Conservation (phyloP, 2,329 filamentous ascomycete genomes). For the Elsinoe ampelina region DNA sequence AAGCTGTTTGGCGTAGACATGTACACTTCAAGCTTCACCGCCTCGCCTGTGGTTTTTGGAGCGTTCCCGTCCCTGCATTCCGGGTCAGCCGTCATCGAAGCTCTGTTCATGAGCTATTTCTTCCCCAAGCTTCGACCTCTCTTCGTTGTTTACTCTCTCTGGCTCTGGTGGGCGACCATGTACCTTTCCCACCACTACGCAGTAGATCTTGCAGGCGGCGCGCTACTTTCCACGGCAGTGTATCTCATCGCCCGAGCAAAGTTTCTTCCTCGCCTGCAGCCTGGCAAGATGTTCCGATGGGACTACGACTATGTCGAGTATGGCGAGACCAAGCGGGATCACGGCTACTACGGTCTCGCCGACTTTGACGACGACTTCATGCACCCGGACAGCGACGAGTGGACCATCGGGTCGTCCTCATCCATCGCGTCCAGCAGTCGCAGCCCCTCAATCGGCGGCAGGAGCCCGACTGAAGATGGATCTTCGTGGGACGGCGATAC, state of each 20-base stretch:
- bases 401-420: conserved; percentile 79
- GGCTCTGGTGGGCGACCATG: conserved; percentile 99
- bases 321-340: conserved; percentile 49
- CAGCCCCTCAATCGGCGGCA: conserved; percentile 43
- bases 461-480: conserved; percentile 47
- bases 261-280: conserved; percentile 73
- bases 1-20: conserved; percentile 82
- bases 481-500: conserved; percentile 50
- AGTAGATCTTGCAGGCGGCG: conserved; percentile 81
- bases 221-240: conserved; percentile 51
- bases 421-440: conserved; percentile 58
- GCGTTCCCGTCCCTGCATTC: conserved; percentile 92
- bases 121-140: conserved; percentile 75
- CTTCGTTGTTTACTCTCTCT: conserved; percentile 75
- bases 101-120: conserved; percentile 84
- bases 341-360: conserved; percentile 46
- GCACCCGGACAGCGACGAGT: conserved; percentile 67
- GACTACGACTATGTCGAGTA: conserved; percentile 90
- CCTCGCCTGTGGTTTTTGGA: conserved; percentile 84
- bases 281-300: conserved; percentile 82
- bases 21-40: conserved; percentile 86
- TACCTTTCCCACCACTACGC: conserved; percentile 97
- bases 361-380: conserved; percentile 44
- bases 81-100: conserved; percentile 78
- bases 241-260: conserved; percentile 75